Conservation (phyloP, 805 yeast genomes). For the Lipomyces sp. region DNA sequence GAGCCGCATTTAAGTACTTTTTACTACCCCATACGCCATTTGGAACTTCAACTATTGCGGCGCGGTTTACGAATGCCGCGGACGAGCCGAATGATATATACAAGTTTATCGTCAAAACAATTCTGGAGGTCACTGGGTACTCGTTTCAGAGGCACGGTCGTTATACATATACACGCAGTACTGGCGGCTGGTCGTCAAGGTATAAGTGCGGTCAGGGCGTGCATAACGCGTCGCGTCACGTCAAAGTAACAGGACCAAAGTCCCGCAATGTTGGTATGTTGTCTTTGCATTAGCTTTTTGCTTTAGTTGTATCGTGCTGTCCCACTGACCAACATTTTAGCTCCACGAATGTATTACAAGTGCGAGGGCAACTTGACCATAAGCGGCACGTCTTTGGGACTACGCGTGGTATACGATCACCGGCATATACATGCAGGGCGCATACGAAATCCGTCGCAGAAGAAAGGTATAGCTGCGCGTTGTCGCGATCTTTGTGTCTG, state of each 20-base stretch:
- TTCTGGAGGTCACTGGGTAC: conserved; percentile 12
- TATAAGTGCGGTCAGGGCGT: conserved; percentile 10
- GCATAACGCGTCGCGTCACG: conserved; percentile 10
- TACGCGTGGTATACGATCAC: conserved; percentile 7
- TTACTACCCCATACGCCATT: neutral
- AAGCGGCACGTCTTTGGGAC: conserved; percentile 3
- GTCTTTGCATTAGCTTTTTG: too few relatives aligned
- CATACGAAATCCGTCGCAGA: conserved; percentile 4
- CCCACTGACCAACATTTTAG: too few relatives aligned
- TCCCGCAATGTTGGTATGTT: conserved; percentile 6
- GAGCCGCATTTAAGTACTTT: conserved; percentile 8
- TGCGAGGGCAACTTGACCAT: conserved; percentile 7
- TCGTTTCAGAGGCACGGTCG: conserved; percentile 11
- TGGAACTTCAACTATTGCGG: neutral
- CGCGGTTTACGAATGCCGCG: conserved; percentile 1
- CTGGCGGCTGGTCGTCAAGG: conserved; percentile 15
- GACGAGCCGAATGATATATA: conserved; percentile 10
- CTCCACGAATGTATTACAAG: conserved; percentile 4
- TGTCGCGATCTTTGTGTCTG: too few relatives aligned
- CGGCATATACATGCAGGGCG: conserved; percentile 10
- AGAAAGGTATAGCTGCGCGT: too few relatives aligned
- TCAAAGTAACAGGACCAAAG: conserved; percentile 2
- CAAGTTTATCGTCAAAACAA: neutral
- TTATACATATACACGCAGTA: conserved; percentile 8
- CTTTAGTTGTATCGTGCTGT: too few relatives aligned